A percentile compares a stretch with the other conserved stretches of the same genome.
Conservation (phyloP, 345 rosid species). For the Eucalyptus polyanthemos region DNA sequence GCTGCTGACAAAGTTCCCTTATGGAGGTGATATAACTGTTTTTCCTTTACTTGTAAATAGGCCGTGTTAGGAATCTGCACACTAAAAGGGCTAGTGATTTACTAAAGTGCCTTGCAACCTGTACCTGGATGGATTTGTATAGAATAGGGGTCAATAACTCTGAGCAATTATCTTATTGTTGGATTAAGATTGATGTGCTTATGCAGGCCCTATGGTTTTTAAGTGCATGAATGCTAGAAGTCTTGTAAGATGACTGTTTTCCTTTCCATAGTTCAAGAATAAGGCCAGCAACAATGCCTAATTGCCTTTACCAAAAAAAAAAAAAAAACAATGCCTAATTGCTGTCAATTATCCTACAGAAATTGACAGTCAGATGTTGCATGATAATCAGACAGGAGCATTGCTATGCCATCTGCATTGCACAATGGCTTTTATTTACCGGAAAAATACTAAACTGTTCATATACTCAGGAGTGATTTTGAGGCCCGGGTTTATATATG, state of each 20-base stretch:
- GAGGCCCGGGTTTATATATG: constrained; percentile 94
- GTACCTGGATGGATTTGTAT: not conserved
- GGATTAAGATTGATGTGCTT: not conserved
- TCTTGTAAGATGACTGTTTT: not conserved
- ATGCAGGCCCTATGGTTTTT: constrained; percentile 8
- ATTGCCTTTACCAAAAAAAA: too few relatives aligned
- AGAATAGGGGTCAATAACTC: not conserved
- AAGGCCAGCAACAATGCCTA: not conserved
- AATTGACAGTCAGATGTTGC: not conserved
- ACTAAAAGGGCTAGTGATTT: not conserved
- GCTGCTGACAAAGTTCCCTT: constrained; percentile 76
- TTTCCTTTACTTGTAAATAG: not conserved
- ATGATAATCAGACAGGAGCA: not conserved
- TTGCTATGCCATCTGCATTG: not conserved
- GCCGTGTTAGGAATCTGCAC: not conserved
- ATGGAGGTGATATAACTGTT: constrained; percentile 52
- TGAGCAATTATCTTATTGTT: not conserved
- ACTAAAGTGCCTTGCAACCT: not conserved
- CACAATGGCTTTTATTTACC: not conserved
- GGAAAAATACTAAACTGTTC: not conserved
- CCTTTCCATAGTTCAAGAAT: not conserved
- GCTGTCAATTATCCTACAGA: not conserved
- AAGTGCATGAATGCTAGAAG: not conserved
- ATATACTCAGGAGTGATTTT: constrained; percentile 55
- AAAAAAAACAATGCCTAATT: not conserved